Evolutionary conservation across 176 grass and related monocot genomes (phyloP).

Genomic region (Bothriochloa decipiens): DNA sequence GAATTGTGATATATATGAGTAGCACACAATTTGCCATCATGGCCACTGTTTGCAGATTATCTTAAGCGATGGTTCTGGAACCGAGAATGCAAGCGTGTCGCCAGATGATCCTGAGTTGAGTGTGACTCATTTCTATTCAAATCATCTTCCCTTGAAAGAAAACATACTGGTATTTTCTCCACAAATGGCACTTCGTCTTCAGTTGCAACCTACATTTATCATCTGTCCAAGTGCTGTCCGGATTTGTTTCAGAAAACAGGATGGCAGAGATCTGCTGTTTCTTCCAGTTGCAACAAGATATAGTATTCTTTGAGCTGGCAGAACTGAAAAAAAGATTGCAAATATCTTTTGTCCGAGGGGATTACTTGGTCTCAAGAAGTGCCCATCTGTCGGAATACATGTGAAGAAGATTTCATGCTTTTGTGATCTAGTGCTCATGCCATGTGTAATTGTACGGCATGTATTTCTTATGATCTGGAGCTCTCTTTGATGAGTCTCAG

Average conservation of each 20-base stretch:
- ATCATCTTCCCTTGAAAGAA: background rate
- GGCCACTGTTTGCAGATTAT: background rate
- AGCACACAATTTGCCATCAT: background rate
- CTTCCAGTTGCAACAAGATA: background rate
- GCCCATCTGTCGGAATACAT: constrained; percentile 23
- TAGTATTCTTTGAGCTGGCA: constrained; percentile 15
- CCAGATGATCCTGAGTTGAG: background rate
- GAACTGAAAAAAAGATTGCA: constrained; percentile 11
- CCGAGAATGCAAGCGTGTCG: background rate
- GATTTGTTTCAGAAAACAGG: constrained; percentile 16
- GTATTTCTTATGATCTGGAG: background rate
- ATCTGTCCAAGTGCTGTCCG: background rate
- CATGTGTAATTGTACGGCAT: constrained; percentile 32
- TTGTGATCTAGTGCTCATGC: background rate
- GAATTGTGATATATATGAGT: no score
- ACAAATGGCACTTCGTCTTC: background rate
- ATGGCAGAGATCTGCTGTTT: background rate
- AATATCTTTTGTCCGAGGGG: background rate
- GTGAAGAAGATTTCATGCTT: constrained; percentile 21
- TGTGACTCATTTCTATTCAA: background rate
- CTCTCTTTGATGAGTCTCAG: background rate
- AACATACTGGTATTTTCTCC: background rate
- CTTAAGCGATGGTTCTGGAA: background rate
- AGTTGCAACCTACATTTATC: background rate
- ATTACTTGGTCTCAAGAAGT: background rate